These are phyloP conservation scores for Candida pseudofarinosa DNA, from an alignment of 805 yeast genomes.

Conservation along the genomic window DNA sequence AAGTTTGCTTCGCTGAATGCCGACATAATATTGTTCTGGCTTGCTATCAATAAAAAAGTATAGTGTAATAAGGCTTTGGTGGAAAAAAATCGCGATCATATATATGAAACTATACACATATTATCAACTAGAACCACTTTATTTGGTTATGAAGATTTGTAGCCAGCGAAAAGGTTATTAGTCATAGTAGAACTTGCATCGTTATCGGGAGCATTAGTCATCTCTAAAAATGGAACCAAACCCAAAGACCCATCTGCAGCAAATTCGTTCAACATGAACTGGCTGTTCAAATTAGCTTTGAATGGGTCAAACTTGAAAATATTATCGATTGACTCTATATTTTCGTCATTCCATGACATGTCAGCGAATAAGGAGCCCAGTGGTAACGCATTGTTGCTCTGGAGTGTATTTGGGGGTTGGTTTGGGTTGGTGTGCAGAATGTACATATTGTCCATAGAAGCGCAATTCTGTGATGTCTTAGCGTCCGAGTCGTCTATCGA, in stretches of 20 bases:
- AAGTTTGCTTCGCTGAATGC: conserved; percentile 30
- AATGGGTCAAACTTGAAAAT: conserved; percentile 38
- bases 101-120: too few species aligned
- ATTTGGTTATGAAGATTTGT: neutral
- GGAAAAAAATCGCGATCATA: neutral
- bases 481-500: neutral
- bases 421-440: neutral
- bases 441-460: neutral
- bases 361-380: neutral
- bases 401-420: neutral
- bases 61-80: neutral
- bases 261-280: conserved; percentile 44
- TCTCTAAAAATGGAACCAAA: conserved; percentile 60
- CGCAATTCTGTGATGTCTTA: neutral
- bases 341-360: neutral
- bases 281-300: conserved; percentile 24
- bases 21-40: conserved; percentile 17
- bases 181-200: neutral
- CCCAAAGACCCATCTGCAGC: conserved; percentile 84
- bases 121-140: too few species aligned
- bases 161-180: neutral
- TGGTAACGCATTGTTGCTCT: neutral
- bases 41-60: neutral
- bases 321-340: conserved; percentile 14
- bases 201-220: conserved; percentile 17